phyloP scores from a whole-genome alignment of 2,329 filamentous ascomycete genomes.

The Trichoderma aggressivum region DNA sequence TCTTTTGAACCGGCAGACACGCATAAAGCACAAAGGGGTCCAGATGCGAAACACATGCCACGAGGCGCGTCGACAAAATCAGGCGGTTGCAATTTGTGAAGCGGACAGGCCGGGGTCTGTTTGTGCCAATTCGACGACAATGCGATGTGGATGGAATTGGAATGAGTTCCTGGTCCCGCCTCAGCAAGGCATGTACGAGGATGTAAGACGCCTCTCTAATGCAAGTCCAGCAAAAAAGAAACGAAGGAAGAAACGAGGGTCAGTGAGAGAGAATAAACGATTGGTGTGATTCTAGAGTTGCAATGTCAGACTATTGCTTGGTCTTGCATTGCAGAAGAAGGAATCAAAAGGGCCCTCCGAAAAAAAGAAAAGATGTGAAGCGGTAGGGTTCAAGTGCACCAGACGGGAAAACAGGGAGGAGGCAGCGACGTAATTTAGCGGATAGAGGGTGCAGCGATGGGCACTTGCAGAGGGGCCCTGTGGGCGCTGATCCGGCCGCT shows the following conservation, averaged over 20 bases:
- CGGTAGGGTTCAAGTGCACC: neutral
- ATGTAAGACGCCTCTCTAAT: neutral
- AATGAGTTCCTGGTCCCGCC: constrained; percentile 14
- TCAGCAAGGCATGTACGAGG: constrained; percentile 11
- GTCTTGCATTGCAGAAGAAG: neutral
- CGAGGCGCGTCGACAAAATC: constrained; percentile 11
- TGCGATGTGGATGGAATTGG: constrained; percentile 1
- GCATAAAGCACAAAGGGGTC: constrained; percentile 14
- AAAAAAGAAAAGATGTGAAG: neutral
- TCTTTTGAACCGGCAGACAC: neutral
- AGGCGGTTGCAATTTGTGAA: constrained; percentile 1
- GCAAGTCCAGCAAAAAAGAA: neutral
- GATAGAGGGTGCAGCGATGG: constrained; percentile 7
- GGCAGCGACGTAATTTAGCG: constrained; percentile 17
- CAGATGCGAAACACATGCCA: constrained; percentile 18
- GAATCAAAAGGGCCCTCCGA: neutral
- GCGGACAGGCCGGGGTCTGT: neutral
- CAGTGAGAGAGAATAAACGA: neutral
- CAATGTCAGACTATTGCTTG: neutral
- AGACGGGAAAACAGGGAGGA: neutral
- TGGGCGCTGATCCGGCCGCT: constrained; percentile 15
- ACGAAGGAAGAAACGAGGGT: neutral
- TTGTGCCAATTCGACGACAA: neutral
- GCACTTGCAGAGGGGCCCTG: constrained; percentile 11
- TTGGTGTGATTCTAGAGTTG: neutral